A percentile compares a stretch with the other conserved stretches of the same genome.
Conservation (phyloP, 164 flowering plant genomes). For the Kingdonia uniflora region DNA sequence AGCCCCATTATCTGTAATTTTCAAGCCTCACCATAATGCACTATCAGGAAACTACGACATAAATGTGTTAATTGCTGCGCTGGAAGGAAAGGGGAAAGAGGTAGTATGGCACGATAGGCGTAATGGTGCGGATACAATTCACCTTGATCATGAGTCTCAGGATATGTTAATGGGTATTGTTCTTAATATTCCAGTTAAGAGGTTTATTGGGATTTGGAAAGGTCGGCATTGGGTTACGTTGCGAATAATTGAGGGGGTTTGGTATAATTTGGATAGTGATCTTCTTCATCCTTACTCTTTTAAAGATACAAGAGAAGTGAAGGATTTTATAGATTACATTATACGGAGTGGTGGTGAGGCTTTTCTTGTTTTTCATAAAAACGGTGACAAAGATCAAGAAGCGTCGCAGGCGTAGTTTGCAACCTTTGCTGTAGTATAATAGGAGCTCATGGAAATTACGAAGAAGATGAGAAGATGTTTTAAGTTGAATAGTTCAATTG, state of each 20-base stretch:
- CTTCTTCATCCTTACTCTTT: slow-evolving; percentile 41
- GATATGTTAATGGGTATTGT: slow-evolving; percentile 65
- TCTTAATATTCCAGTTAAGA: slow-evolving; percentile 58
- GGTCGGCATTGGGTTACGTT: slow-evolving; percentile 79
- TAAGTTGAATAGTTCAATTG: slow-evolving; percentile 25
- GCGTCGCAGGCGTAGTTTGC: background rate
- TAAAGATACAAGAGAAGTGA: slow-evolving; percentile 37
- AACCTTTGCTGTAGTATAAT: background rate
- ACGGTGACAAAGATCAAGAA: slow-evolving; percentile 10
- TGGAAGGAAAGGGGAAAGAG: slow-evolving; percentile 64
- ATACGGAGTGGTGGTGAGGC: slow-evolving; percentile 52
- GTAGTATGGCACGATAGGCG: slow-evolving; percentile 89
- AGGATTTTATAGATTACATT: slow-evolving; percentile 46
- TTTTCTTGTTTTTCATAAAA: slow-evolving; percentile 50
- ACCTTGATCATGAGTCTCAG: slow-evolving; percentile 38
- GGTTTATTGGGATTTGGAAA: slow-evolving; percentile 71
- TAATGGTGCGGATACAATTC: slow-evolving; percentile 51
- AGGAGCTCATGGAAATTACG: slow-evolving; percentile 11
- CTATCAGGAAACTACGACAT: slow-evolving; percentile 87
- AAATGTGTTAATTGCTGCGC: slow-evolving; percentile 76
- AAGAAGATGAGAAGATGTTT: slow-evolving; percentile 23
- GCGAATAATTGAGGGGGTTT: slow-evolving; percentile 53
- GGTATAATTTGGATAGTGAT: slow-evolving; percentile 98
- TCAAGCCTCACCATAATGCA: slow-evolving; percentile 78
- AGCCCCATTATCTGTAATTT: slow-evolving; percentile 54